Base-by-base conservation (phyloP, 768 basidiomycete species). In the Lactarius hatsudake region DNA sequence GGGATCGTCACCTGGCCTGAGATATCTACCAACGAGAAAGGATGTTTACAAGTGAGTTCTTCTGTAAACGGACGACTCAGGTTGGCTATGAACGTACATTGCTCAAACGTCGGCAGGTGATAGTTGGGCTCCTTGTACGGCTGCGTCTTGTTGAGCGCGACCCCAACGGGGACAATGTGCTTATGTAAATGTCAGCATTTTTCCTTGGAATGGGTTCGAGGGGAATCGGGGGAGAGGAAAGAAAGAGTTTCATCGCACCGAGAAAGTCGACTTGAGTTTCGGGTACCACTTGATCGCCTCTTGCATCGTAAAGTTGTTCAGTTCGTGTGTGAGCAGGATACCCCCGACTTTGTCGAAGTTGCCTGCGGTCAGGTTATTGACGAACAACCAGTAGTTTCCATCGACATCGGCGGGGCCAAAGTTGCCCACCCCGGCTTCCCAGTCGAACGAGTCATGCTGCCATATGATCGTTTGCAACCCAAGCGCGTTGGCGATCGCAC, bases 391-490 rank as follows among this genome's bases (percentile, higher is more conserved):
- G 34, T 70, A 71, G 40, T 43, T 5, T 2, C 17, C 8, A 34
- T 71, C 71, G 9, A 71, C 69, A 15, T 64, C 45, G 1, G 62
- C 56, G 13, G 40, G 5, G 6, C 63, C 64, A 30, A 67, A 1
- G 28, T 45, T 59, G 43, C 12, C 36, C 10, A 6, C 1, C 42
- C 71, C 71, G 9, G 62, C 68, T 61, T 86, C 74, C 90, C 90
- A 93, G 75, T 94, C 91, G 45, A 81, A 78, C n/a, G 86, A 83
- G 71, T 89, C 87, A 67, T 82, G 86, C 71, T 80, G 75, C 92
- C 93, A 94, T 60, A 93, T 79, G 73, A 94, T 81, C 2, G 90
- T 90, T 15, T 82, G 83, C 18, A 93, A 78, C 43, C 86, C 86
- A 70, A 93, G 84, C 10, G 81, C 86, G 28, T 85, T 74, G 3